Evolutionary conservation across 257 asterid species (phyloP).

Genomic region (Solanum sparsipilum): DNA sequence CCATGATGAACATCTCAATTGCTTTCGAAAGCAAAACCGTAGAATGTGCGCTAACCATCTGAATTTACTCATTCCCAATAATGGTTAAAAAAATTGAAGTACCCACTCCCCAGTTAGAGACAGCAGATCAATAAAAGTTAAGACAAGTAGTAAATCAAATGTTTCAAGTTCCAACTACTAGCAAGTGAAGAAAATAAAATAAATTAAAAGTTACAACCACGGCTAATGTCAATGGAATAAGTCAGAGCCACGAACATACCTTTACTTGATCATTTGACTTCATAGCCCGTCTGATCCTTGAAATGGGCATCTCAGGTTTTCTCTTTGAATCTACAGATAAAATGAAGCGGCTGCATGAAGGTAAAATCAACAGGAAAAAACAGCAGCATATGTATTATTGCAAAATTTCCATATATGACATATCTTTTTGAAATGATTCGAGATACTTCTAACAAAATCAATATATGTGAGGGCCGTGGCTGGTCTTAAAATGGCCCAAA

Average conservation of each 20-base stretch:
- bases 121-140: background rate
- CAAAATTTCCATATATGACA: background rate
- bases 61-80: background rate
- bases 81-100: background rate
- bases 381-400: background rate
- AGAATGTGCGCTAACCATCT: constrained; percentile 37
- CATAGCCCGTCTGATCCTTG: constrained; percentile 29
- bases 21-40: constrained; percentile 25
- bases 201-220: background rate
- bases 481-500: background rate
- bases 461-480: background rate
- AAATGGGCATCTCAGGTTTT: constrained; percentile 16
- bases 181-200: background rate
- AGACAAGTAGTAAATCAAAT: background rate
- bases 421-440: background rate
- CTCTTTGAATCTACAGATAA: constrained; percentile 14
- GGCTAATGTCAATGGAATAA: background rate
- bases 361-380: background rate
- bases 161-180: background rate
- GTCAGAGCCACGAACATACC: constrained; percentile 8
- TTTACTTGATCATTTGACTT: constrained; percentile 25
- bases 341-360: background rate
- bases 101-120: background rate
- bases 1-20: constrained; percentile 24
- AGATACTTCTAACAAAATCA: background rate